Evolutionary conservation across 345 rosid genomes (phyloP).

Genomic region (Zanthoxylum bungeanum): DNA sequence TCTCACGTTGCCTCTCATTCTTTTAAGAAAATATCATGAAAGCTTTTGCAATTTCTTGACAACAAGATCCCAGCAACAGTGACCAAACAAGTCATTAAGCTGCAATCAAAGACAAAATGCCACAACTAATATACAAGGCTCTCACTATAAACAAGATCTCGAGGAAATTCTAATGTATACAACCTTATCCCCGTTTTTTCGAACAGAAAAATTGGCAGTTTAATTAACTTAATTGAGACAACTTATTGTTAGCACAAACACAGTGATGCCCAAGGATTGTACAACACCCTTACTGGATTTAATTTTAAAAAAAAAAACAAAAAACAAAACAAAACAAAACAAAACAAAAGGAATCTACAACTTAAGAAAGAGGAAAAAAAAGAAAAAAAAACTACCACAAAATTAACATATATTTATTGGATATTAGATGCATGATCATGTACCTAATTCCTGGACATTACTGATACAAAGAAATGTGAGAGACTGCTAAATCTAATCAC

Average conservation of each 20-base stretch:
- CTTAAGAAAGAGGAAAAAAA: not conserved
- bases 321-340: no score
- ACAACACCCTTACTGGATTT: not conserved
- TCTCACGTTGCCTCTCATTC: no score
- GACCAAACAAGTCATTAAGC: not conserved
- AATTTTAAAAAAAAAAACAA: not conserved
- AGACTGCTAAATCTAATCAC: constrained; percentile 10
- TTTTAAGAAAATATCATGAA: no score
- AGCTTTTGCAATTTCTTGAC: not conserved
- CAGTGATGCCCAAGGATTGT: not conserved
- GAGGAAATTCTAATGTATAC: no score
- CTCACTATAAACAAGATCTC: no score
- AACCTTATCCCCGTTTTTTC: no score
- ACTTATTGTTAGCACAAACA: no score
- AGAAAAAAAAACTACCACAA: constrained; percentile 15
- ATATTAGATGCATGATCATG: not conserved
- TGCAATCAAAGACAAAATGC: not conserved
- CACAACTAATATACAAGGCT: no score
- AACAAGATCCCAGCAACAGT: not conserved
- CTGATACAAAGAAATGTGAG: not conserved
- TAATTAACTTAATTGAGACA: not conserved
- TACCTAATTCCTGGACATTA: no score
- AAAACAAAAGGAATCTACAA: not conserved
- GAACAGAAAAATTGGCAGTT: not conserved
- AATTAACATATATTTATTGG: constrained; percentile 19